Conservation (phyloP, 2,329 filamentous ascomycete species). For the Escovopsis weberi region DNA sequence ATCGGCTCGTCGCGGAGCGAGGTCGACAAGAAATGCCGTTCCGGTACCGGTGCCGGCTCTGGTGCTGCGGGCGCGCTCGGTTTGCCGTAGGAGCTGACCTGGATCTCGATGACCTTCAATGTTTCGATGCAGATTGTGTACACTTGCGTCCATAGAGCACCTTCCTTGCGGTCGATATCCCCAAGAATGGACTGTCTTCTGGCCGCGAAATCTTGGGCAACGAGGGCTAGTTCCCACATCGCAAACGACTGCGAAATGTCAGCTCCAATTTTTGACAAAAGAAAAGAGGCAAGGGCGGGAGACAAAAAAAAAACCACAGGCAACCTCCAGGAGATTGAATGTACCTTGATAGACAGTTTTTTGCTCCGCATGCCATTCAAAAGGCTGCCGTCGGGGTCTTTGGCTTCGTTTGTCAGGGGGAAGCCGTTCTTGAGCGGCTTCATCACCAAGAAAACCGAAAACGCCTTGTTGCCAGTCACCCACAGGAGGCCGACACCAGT, state of each 20-base stretch:
- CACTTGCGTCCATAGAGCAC: conserved; percentile 70
- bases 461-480: conserved; percentile 62
- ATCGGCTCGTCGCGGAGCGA: conserved; percentile 32
- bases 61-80: conserved; percentile 20
- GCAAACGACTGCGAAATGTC: conserved; percentile 52
- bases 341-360: conserved; percentile 59
- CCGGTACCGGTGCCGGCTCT: conserved; percentile 15
- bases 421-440: conserved; percentile 73
- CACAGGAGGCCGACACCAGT: conserved; percentile 57
- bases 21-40: conserved; percentile 21
- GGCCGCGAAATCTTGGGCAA: conserved; percentile 59
- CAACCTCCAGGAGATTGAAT: conserved; percentile 6
- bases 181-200: conserved; percentile 70
- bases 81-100: conserved; percentile 49
- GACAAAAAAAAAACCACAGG: too few species aligned
- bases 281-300: too few species aligned
- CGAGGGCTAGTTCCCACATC: conserved; percentile 78
- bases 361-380: conserved; percentile 72
- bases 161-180: conserved; percentile 72
- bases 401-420: conserved; percentile 71
- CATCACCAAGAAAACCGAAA: conserved; percentile 66
- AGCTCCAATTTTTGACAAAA: not conserved
- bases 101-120: conserved; percentile 50
- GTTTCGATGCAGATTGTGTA: conserved; percentile 53
- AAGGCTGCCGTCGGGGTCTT: conserved; percentile 82